Evolutionary conservation across 2,329 filamentous ascomycete genomes (phyloP), one percentile per base, ranked within the genome.

Genomic region (Sphaerostilbella broomeana): DNA sequence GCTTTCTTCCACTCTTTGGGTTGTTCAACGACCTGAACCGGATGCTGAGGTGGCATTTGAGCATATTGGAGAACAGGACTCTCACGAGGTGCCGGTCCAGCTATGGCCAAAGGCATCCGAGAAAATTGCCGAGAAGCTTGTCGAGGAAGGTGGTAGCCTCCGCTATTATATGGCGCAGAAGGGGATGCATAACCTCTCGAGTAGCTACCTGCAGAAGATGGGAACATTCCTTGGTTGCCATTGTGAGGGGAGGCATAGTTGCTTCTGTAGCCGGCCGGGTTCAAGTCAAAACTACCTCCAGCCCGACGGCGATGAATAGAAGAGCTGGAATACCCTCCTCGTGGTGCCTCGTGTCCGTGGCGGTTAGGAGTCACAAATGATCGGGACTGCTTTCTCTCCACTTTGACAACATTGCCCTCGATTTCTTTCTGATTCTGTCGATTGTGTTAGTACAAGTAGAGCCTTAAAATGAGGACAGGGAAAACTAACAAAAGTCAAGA

Each of bases 351-450:
- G n/a, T n/a, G n/a, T n/a, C n/a, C n/a, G n/a, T n/a, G n/a, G n/a
- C n/a, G n/a, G n/a, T n/a, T n/a, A n/a, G n/a, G n/a, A n/a, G n/a
- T n/a, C n/a, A n/a, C n/a, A 17, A 48, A 38, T 10, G 44, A 39
- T 24, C 51, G 50, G 10, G 54, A 48, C 21, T 54, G 50, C 50
- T 66, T 67, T 9, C 60, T 59, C 38, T 66, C 62, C 2, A 66
- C 63, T 4, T 62, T 58, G 22, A 69, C 49, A 17, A 51, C 42
- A 33, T 46, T 46, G 5, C 55, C 61, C 4, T 58, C 48, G 13
- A 69, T 34, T 0, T 47, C 38, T 4, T 47, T 52, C 6, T 57
- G 57, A 31, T 63, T 47, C 65, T 69, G 35, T 1, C 21, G 15
- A 18, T 41, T 15, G 19, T 24, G 52, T 45, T 41, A 42, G 30